Conservation (phyloP, 2,329 filamentous ascomycete genomes). For the Tolypocladium tundrense region DNA sequence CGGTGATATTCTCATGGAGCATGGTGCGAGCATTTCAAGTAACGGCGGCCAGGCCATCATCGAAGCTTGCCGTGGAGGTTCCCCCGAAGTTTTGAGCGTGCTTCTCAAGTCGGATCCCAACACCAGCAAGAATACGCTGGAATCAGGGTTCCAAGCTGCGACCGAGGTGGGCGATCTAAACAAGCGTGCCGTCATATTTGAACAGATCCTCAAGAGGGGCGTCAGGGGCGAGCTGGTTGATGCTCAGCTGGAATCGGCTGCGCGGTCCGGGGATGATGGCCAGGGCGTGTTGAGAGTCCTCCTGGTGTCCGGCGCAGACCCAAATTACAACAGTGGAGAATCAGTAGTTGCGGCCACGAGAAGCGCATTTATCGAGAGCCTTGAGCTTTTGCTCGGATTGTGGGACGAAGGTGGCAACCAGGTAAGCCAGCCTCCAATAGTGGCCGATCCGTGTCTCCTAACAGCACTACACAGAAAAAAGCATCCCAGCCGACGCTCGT, state of each 20-base stretch:
- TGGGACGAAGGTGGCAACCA: conserved; percentile 29
- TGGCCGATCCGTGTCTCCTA: not conserved
- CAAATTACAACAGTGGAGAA: conserved; percentile 44
- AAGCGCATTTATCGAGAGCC: conserved; percentile 37
- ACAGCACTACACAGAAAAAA: conserved; percentile 24
- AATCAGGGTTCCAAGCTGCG: conserved; percentile 44
- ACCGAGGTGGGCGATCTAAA: conserved; percentile 40
- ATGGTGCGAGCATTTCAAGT: conserved; percentile 41
- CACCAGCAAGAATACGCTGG: conserved; percentile 30
- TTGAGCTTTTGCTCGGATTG: conserved; percentile 42
- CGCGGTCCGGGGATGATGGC: conserved; percentile 38
- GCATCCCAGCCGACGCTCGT: conserved; percentile 37
- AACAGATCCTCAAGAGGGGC: conserved; percentile 38
- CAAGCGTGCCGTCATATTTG: conserved; percentile 38
- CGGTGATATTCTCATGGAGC: conserved; percentile 37
- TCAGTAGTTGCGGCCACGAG: conserved; percentile 43
- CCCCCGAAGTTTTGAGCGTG: conserved; percentile 37
- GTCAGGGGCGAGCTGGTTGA: conserved; percentile 41
- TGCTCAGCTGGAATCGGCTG: conserved; percentile 41
- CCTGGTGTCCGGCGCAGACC: conserved; percentile 41
- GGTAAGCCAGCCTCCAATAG: conserved; percentile 15
- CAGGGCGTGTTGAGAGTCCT: conserved; percentile 39
- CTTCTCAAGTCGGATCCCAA: conserved; percentile 32
- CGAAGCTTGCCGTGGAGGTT: conserved; percentile 42
- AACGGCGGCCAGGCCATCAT: conserved; percentile 43